Conservation (phyloP, 148 eudicot genomes). For the Rhododendron simsii region DNA sequence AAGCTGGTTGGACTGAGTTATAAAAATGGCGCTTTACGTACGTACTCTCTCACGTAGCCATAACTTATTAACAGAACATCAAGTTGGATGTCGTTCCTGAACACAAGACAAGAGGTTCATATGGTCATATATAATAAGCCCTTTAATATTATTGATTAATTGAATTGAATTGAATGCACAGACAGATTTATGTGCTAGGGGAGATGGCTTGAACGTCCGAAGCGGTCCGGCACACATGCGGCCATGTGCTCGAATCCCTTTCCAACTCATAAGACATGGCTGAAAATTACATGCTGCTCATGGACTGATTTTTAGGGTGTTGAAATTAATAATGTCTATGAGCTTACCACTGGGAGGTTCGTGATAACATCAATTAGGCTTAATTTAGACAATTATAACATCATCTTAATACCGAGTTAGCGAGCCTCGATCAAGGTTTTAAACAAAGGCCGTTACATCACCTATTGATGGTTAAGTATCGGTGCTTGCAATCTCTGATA, state of each 20-base stretch:
- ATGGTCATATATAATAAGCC: background rate
- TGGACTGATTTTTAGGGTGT: too few species aligned
- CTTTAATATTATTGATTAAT: background rate
- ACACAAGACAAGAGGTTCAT: background rate
- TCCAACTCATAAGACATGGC: background rate
- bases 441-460: background rate
- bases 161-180: background rate
- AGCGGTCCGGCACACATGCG: background rate
- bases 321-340: too few species aligned
- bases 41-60: background rate
- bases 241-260: background rate
- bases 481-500: background rate
- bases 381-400: too few species aligned
- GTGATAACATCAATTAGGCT: too few species aligned
- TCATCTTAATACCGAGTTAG: background rate
- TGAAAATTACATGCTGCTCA: background rate
- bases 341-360: too few species aligned
- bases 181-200: background rate
- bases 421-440: background rate
- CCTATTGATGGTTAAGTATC: too few species aligned
- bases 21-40: background rate
- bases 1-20: too few species aligned
- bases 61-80: background rate
- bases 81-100: background rate
- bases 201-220: background rate